Conservation (phyloP, 176 grass and related monocot species). For the Oryza nivara region DNA sequence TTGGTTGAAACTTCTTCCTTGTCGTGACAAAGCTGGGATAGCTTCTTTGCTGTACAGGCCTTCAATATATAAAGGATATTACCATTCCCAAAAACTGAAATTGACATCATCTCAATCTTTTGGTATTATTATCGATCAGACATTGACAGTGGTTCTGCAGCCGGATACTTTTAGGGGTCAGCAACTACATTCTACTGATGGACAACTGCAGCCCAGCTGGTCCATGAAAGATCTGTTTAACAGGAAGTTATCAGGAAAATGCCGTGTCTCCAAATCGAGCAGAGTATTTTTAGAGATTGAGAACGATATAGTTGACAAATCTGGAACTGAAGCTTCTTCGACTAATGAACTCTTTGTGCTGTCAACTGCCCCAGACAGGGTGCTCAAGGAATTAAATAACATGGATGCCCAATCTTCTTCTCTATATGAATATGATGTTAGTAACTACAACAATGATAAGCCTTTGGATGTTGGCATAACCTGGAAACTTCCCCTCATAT, state of each 20-base stretch:
- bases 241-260: conserved; percentile 70
- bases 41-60: conserved; percentile 86
- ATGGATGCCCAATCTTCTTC: conserved; percentile 47
- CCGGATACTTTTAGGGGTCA: conserved; percentile 41
- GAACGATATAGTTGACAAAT: conserved; percentile 49
- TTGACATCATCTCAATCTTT: conserved; percentile 53
- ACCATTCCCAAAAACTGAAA: conserved; percentile 92
- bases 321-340: conserved; percentile 52
- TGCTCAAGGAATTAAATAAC: conserved; percentile 55
- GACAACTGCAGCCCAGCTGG: conserved; percentile 72
- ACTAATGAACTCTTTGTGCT: conserved; percentile 63
- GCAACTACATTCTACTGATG: conserved; percentile 44
- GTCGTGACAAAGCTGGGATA: conserved; percentile 91
- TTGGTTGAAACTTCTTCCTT: conserved; percentile 96
- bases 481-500: conserved; percentile 76
- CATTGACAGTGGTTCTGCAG: conserved; percentile 80
- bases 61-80: conserved; percentile 95
- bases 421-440: conserved; percentile 75
- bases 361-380: conserved; percentile 58
- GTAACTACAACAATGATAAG: conserved; percentile 59
- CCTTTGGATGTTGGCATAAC: conserved; percentile 84
- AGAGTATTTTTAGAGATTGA: conserved; percentile 86
- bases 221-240: conserved; percentile 84
- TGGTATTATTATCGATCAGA: conserved; percentile 84
- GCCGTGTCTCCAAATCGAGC: conserved; percentile 73